Percentiles rank a stretch among this genome's conserved stretches.
Evolutionary conservation across 352 stramenopile genomes (phyloP).

Genomic region (Pythium aristosporum): DNA sequence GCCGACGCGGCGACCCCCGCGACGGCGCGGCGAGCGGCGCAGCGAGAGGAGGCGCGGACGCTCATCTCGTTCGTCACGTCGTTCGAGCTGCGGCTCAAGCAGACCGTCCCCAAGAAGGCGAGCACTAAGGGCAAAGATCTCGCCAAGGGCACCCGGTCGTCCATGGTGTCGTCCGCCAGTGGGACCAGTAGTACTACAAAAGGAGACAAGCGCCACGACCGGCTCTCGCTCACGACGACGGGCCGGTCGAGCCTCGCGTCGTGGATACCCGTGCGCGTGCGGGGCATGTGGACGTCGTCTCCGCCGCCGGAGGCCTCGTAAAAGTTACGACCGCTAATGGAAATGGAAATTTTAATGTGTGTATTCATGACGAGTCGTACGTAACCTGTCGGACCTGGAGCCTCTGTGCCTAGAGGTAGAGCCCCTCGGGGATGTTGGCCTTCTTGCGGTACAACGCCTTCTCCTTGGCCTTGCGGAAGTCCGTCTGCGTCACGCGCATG

Average conservation of each 20-base stretch:
- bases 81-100: constrained; percentile 28
- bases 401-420: constrained; percentile 92
- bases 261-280: constrained; percentile 22
- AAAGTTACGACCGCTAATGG: too few species aligned
- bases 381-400: too few species aligned
- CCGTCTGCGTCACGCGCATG: constrained; percentile 99
- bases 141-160: not conserved
- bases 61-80: constrained; percentile 25
- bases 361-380: not conserved
- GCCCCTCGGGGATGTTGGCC: constrained; percentile 98
- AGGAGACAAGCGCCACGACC: constrained; percentile 7
- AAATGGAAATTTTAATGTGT: not conserved
- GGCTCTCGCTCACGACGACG: constrained; percentile 16
- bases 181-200: not conserved
- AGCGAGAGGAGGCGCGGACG: constrained; percentile 15
- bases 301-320: not conserved
- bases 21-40: constrained; percentile 2
- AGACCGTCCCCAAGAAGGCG: not conserved
- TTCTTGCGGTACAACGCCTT: constrained; percentile 57
- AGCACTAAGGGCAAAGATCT: not conserved
- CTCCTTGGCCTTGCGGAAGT: constrained; percentile 99
- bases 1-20: not conserved
- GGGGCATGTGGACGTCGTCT: constrained; percentile 12
- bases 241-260: not conserved
- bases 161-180: constrained; percentile 7